Evolutionary conservation across 805 yeast genomes (phyloP), one percentile per base, ranked within the genome.

Genomic region (Monosporozyma aquatica): DNA sequence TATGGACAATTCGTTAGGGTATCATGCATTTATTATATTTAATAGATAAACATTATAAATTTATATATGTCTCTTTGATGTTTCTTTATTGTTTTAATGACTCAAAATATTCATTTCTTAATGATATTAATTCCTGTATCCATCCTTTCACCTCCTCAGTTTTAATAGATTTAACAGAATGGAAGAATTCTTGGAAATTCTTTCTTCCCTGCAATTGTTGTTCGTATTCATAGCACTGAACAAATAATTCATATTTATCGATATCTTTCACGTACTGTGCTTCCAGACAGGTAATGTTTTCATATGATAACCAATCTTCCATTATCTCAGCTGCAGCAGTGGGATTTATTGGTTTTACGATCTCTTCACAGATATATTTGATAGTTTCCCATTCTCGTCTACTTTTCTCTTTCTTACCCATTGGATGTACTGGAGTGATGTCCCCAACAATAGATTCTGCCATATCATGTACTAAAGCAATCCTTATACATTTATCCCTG

Each of bases 371-470:
- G 41, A 90, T 58, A 56, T 80, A 87, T 32, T 72, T 55, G 51
- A 90, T 83, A 2, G 97, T 78, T 21, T 64, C 78, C 29, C 69
- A 71, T 57, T 90, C 97, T 44, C 97, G 70, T 45, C 82, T 71
- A 61, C 84, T 92, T 61, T 90, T 90, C 59, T 90, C 97, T 13
- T 65, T 68, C 59, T 87, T 87, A 37, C 77, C 68, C 24, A 89
- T 75, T 45, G 73, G 56, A 65, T 87, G 84, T 61, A 75, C 63
- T 53, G 98, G 92, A 2, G 95, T 87, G 40, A 90, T 85, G 61
- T 90, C 98, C 25, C 98, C 98, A 11, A 90, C 97, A 23, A 90
- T 67, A 4, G 89, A 63, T 68, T 90, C 98, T 9, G 97, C 96
- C 54, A 90, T 83, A 62, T 90, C 98, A 67, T 90, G 98, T 25